A percentile compares a stretch with the other conserved stretches of the same genome.
phyloP scores from a whole-genome alignment of 768 basidiomycete species.

The Tephrocybe sp. region DNA sequence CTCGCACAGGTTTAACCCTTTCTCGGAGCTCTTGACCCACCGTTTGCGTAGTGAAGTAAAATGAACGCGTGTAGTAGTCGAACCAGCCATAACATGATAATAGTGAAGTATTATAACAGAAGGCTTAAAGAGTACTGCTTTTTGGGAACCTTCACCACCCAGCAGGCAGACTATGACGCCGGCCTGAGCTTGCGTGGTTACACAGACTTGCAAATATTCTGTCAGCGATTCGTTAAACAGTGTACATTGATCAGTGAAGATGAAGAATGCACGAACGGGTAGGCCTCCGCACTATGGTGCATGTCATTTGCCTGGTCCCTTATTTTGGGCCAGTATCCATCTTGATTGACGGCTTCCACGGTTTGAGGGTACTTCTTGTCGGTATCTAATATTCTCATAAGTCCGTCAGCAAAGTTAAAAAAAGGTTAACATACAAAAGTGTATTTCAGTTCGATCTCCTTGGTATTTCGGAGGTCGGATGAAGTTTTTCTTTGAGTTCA shows the following conservation, averaged over 20 bases:
- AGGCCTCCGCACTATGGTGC: not conserved
- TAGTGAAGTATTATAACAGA: too few relatives aligned
- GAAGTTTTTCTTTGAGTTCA: not conserved
- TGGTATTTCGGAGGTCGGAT: not conserved
- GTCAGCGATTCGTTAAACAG: not conserved
- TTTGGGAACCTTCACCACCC: not conserved
- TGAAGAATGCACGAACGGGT: not conserved
- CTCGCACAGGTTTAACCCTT: too few relatives aligned
- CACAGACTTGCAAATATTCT: conserved; percentile 1
- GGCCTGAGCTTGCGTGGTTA: not conserved
- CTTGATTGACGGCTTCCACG: not conserved
- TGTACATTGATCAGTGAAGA: not conserved
- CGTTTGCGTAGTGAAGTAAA: too few relatives aligned
- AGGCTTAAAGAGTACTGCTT: too few relatives aligned
- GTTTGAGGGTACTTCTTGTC: not conserved
- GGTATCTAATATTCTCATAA: not conserved
- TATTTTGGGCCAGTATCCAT: not conserved
- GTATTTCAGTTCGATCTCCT: not conserved
- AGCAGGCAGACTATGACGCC: not conserved
- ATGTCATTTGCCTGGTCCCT: not conserved
- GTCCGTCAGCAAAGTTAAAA: not conserved
- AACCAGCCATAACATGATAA: too few relatives aligned
- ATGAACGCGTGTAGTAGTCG: too few relatives aligned
- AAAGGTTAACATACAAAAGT: not conserved
- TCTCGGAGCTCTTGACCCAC: too few relatives aligned